Percentiles rank a stretch among this genome's conserved stretches.
These are phyloP conservation scores for Prorocentrum cordatum DNA, from an alignment of 169 alveolate genomes.

Conservation along the genomic window DNA sequence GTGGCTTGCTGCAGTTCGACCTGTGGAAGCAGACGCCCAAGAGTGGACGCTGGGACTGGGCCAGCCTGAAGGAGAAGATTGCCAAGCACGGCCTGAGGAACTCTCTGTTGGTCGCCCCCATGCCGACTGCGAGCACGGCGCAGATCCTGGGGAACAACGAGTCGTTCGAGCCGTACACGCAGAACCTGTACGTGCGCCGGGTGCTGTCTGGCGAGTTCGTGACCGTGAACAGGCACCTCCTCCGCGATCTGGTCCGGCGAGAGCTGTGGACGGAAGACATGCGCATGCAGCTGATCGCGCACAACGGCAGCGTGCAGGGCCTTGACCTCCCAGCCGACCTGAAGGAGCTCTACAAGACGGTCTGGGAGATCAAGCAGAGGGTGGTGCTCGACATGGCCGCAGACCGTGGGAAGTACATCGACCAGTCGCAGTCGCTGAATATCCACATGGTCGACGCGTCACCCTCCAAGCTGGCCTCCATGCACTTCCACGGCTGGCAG, in stretches of 20 bases:
- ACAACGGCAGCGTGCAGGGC: conserved; percentile 91
- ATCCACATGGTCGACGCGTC: conserved; percentile 89
- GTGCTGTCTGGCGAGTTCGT: conserved; percentile 92
- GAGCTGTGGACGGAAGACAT: conserved; percentile 90
- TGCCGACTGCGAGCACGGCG: conserved; percentile 99
- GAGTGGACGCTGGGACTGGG: conserved; percentile 86
- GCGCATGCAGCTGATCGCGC: conserved; percentile 89
- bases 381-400: conserved; percentile 94
- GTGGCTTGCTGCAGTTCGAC: conserved; percentile 93
- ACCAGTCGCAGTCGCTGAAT: conserved; percentile 88
- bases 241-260: conserved; percentile 88
- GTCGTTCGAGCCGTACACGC: conserved; percentile 97
- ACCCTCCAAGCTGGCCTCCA: conserved; percentile 90
- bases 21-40: conserved; percentile 82
- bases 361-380: conserved; percentile 98
- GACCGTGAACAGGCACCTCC: conserved; percentile 92
- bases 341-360: conserved; percentile 83
- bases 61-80: conserved; percentile 82
- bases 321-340: conserved; percentile 88
- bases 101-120: conserved; percentile 95
- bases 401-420: conserved; percentile 79
- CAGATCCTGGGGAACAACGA: conserved; percentile 96
- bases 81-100: conserved; percentile 91
- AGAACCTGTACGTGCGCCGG: conserved; percentile 92
- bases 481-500: conserved; percentile 98